Base-by-base conservation (phyloP, 176 grass and related monocot species). In the Leersia perrieri region DNA sequence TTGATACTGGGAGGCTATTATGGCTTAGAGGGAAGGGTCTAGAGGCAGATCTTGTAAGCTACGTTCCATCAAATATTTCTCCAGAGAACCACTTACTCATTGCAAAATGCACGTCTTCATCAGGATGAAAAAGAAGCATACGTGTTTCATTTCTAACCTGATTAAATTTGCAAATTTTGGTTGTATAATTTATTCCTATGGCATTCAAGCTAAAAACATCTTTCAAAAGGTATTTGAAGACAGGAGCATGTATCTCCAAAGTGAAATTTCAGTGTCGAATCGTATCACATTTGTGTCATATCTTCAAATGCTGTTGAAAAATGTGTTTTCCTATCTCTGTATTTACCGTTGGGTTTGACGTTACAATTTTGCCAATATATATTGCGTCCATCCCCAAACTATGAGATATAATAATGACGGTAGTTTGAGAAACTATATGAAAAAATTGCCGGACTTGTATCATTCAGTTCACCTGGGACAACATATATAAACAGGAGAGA, bases 21-120 rank as follows among this genome's bases (percentile, higher is more conserved):
- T 89, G 88, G 86, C 86, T 98, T 20, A 93, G 85, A 70, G 67
- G 83, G 9, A 86, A 86, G 53, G 88, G 90, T 57, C 60, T 93
- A 12, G 81, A 70, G 31, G 92, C 84, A 64, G 73, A 93, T 63
- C 90, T 98, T 75, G 78, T 95, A 63, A 91, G 85, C 49, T 98
- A 95, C 60, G 88, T 95, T 78, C 39, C 86, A 23, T 83, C 78
- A 27, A 88, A 82, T 31, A 73, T 98, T 82, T 95, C 95, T 25
- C 95, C 92, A 3, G 92, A 98, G 64, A 93, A 98, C 51, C 89
- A 92, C 66, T 66, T 98, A 68, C 84, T 98, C 26, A 49, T 98
- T 31, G 88, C 78, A 33, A 95, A 90, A 69, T 83, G 33, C 61
- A 80, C 13, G 58, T 82, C 61, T 66, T 80, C 45, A 76, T 69